Percentiles rank a stretch among this genome's conserved stretches.
Evolutionary conservation across 345 rosid species (phyloP).

Genomic region (Moricandia moricandioides): DNA sequence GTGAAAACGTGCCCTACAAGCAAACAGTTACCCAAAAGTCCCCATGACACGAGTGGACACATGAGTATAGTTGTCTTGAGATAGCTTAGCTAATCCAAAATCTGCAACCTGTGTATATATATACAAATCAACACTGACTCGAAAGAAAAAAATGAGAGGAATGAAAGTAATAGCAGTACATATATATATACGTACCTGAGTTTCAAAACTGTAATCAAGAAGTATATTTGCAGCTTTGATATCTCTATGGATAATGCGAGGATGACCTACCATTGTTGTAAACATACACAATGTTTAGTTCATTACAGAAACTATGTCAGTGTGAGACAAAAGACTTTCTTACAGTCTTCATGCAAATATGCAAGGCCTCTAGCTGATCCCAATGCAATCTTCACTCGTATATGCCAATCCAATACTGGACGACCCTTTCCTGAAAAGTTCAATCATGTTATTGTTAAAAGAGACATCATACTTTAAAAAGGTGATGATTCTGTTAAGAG

Average conservation of each 20-base stretch:
- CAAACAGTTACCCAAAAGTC: conserved; percentile 72
- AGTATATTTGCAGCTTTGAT: conserved; percentile 86
- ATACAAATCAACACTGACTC: not conserved
- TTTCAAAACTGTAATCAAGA: conserved; percentile 66
- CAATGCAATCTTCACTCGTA: conserved; percentile 71
- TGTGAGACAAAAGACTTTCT: conserved; percentile 16
- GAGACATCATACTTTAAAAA: not conserved
- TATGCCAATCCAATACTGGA: conserved; percentile 68
- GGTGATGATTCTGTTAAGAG: not conserved
- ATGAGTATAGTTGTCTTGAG: conserved; percentile 81
- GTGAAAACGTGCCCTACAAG: not conserved
- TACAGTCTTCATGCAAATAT: conserved; percentile 96
- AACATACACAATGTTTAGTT: not conserved
- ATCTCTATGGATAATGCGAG: conserved; percentile 87
- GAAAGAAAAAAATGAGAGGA: not conserved
- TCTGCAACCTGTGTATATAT: conserved; percentile 68
- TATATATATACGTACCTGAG: conserved; percentile 53
- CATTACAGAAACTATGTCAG: not conserved
- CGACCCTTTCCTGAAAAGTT: conserved; percentile 51
- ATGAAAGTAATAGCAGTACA: not conserved
- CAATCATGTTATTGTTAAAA: conserved; percentile 4
- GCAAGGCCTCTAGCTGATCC: conserved; percentile 96
- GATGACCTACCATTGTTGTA: conserved; percentile 59
- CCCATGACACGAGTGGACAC: conserved; percentile 97
- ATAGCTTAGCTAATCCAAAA: conserved; percentile 89